Evolutionary conservation across 2,329 filamentous ascomycete genomes (phyloP), one percentile per base, ranked within the genome.

Genomic region (Diaporthe vexans): DNA sequence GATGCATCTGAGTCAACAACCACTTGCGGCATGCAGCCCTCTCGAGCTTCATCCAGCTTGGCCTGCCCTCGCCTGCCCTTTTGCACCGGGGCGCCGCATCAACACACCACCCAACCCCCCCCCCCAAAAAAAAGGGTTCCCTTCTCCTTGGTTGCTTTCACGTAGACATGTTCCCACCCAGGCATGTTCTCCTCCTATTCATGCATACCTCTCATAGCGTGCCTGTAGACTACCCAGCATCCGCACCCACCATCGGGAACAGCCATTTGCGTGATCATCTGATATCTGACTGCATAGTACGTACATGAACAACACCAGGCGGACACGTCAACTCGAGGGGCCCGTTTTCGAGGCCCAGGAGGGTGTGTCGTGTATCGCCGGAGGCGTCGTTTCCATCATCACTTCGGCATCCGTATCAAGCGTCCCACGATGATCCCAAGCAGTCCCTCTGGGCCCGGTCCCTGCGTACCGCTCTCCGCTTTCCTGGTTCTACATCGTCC

Each of bases 241-340:
- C 68, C 52, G 43, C 69, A 24, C 65, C 58, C 65, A 52, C 68
- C 68, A n/a, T 73, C 71, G 71, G 74, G 71, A 73, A 26, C 54
- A 75, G 67, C 72, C 72, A 74, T 58, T 74, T 19, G 57, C 29
- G 29, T 40, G 46, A 74, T 74, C 72, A 74, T 74, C 67, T 74
- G 72, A 69, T 75, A 72, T 75, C 74, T 74, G 74, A 74, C 72
- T 73, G 74, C 74, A 75, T 75, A n/a, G 67, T 51, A 70, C 71
- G 58, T 73, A 74, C 72, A 74, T 74, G 67, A 73, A 70, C 68
- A 74, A 26, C 43, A 63, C 54, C 54, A 72, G 26, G 59, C 51
- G 72, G 65, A 76, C 74, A 76, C 74, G 74, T 76, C 74, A 76
- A 76, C 74, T 40, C 63, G 43, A 51, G 72, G 37, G 74, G 74